Evolutionary conservation across 169 alveolate species (phyloP), one percentile per base, ranked within the genome.

Genomic region (Neospora caninum): DNA sequence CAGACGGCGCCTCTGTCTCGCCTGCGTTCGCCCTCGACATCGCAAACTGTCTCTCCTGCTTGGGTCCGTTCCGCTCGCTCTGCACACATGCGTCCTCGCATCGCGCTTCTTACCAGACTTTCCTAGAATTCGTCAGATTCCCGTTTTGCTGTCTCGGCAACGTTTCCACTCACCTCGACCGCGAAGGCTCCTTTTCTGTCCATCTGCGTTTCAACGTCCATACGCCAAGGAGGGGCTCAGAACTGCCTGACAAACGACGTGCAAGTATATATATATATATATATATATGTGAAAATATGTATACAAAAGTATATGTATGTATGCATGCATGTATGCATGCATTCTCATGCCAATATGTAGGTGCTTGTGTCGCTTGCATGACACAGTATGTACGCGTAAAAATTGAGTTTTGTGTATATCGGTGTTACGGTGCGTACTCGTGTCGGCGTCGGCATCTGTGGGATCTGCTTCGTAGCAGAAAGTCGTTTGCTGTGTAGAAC

Each of bases 21-120:
- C 29, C 45, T 10, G 2, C 86, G 7, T 6, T 22, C 4, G 39
- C 45, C 4, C 42, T 78, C 20, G 86, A 78, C 45, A 38, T 78
- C 45, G 39, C 86, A 7, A 78, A 78, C 45, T 78, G 86, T n/a
- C 86, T 78, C 39, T 78, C 86, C 22, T 78, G 86, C n/a, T 9
- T 78, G 10, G 42, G 86, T 78, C 27, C 9, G 86, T 64, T 27
- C 73, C 20, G 73, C 73, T 16, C 73, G 16, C 34, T 27, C n/a
- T 64, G 73, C 73, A 13, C 58, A 49, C 22, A 4, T 4, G 4
- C 58, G 4, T 49, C 58, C 22, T 4, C 58, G 58, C 13, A 7
- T 49, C 58, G 13, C n/a, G 58, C 58, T 49, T 13, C 4, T 49
- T 49, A 4, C 22, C 58, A 49, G 58, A 49, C 58, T 49, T 4